A percentile compares a stretch with the other conserved stretches of the same genome.
Conservation (phyloP, 352 stramenopile genomes). For the Phytophthora tubulina region DNA sequence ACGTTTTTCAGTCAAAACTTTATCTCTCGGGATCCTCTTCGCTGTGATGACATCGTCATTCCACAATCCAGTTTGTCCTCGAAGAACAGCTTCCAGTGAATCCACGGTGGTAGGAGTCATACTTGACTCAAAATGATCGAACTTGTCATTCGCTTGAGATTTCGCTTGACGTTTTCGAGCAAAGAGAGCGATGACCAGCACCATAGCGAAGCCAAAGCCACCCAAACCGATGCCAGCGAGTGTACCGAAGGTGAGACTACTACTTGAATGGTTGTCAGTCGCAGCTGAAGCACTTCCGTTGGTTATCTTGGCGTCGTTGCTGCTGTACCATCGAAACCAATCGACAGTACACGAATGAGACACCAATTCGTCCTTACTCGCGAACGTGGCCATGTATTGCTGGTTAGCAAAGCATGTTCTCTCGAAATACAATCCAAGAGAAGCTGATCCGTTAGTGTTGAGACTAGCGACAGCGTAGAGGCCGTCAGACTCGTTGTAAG, state of each 20-base stretch:
- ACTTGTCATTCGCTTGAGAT: slow-evolving; percentile 15
- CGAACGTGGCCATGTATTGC: slow-evolving; percentile 28
- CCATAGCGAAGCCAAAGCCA: slow-evolving; percentile 22
- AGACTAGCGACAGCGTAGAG: slow-evolving; percentile 29
- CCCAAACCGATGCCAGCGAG: slow-evolving; percentile 32
- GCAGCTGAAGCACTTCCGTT: slow-evolving; percentile 9
- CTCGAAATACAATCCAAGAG: slow-evolving; percentile 22
- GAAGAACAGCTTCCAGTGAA: slow-evolving; percentile 33
- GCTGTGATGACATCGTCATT: slow-evolving; percentile 53
- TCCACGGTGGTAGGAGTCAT: slow-evolving; percentile 20
- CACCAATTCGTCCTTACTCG: slow-evolving; percentile 15
- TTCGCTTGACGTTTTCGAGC: slow-evolving; percentile 19
- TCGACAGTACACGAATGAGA: slow-evolving; percentile 32
- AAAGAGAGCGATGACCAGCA: slow-evolving; percentile 12
- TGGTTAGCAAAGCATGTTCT: slow-evolving; percentile 30
- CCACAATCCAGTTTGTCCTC: slow-evolving; percentile 40
- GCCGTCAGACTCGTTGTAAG: slow-evolving; percentile 36
- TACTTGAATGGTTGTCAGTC: not conserved
- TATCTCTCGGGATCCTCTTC: slow-evolving; percentile 49
- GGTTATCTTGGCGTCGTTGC: slow-evolving; percentile 27
- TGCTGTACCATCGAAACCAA: slow-evolving; percentile 37
- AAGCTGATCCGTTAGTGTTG: slow-evolving; percentile 25
- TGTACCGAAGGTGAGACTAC: slow-evolving; percentile 14
- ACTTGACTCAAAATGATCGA: slow-evolving; percentile 26
- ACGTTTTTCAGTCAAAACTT: slow-evolving; percentile 37